Percentiles rank a stretch among this genome's conserved stretches.
Conservation (phyloP, 1,284 basidiomycete genomes). For the Phlebopus sp. region DNA sequence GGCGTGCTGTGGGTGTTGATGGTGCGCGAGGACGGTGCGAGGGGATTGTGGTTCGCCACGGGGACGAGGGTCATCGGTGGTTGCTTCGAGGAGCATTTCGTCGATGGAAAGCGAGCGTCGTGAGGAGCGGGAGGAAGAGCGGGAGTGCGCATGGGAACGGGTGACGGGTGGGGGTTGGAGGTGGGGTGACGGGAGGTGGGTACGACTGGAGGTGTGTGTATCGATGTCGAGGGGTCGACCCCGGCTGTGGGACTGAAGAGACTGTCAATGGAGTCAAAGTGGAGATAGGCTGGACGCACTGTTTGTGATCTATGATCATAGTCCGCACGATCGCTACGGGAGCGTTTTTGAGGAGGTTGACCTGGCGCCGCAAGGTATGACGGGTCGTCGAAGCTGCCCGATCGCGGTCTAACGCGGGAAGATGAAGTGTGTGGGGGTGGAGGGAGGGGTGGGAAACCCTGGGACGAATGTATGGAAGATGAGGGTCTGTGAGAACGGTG, state of each 20-base stretch:
- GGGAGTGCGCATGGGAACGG: conserved; percentile 18
- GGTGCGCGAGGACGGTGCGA: conserved; percentile 30
- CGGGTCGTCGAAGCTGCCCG: conserved; percentile 39
- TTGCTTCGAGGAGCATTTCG: conserved; percentile 61
- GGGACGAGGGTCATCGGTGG: conserved; percentile 34
- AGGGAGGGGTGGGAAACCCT: conserved; percentile 22
- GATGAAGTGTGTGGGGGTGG: conserved; percentile 26
- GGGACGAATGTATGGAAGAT: conserved; percentile 21
- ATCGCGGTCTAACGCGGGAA: conserved; percentile 39
- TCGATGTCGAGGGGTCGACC: conserved; percentile 23
- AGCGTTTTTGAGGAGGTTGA: conserved; percentile 47
- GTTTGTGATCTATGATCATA: conserved; percentile 12
- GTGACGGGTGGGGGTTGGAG: conserved; percentile 16
- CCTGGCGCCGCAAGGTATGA: conserved; percentile 25
- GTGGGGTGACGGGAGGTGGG: conserved; percentile 22
- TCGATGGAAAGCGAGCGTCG: conserved; percentile 46
- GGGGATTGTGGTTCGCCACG: conserved; percentile 32
- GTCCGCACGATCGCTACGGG: conserved; percentile 39
- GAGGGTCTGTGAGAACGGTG: conserved; percentile 23
- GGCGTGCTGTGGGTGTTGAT: conserved; percentile 28
- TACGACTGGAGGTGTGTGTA: conserved; percentile 14
- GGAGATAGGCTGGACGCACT: background rate
- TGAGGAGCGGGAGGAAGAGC: conserved; percentile 34
- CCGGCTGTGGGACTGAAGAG: conserved; percentile 13
- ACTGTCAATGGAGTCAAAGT: background rate